Base-by-base conservation (phyloP, 495 filamentous ascomycete species). In the Tuber melanosporum region DNA sequence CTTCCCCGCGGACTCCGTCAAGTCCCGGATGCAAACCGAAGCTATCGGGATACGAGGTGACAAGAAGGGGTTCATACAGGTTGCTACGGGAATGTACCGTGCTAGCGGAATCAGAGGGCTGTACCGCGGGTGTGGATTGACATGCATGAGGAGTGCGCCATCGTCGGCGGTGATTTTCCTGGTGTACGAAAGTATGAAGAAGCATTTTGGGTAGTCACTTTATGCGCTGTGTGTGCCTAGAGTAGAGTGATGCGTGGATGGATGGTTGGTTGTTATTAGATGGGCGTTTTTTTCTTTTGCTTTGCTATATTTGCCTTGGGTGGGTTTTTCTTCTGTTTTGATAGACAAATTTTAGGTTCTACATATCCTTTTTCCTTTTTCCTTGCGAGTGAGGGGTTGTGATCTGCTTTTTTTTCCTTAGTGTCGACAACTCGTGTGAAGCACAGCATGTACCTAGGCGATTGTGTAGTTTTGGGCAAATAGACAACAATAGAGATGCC, bases 111-210 rank as follows among this genome's bases (percentile, higher is more conserved):
- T 98, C 39, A 91, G 88, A 79, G 94, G 92, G 10, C 85, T 99
- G 77, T 99, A 98, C 85, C 88, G 94, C 70, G 95, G 95, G 9
- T 99, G 95, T 80, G 95, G 95, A 22, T 97, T 98, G 75, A 99
- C 95, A 14, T 93, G 95, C 66, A 86, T 89, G 44, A 88, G 95
- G 73, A 91, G 93, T 36, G 94, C 93, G 42, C 95, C 95, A 0
- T 97, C 94, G 82, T 96, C 93, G n/a, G 96, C 95, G 49, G 92
- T 98, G 81, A 99, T 99, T 75, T 99, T 99, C 82, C 91, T 94
- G 57, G 88, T 98, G 46, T 98, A 93, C 84, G 94, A 98, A 86
- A 90, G 89, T 62, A 85, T 98, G 85, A 92, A 91, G 84, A 88
- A 86, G 73, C 87, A 89, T 83, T 88, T 94, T 74, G 22, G 72